Evolutionary conservation across 2,329 filamentous ascomycete species (phyloP), one percentile per base, ranked within the genome.

Genomic region (Phaeomoniella chlamydospora): DNA sequence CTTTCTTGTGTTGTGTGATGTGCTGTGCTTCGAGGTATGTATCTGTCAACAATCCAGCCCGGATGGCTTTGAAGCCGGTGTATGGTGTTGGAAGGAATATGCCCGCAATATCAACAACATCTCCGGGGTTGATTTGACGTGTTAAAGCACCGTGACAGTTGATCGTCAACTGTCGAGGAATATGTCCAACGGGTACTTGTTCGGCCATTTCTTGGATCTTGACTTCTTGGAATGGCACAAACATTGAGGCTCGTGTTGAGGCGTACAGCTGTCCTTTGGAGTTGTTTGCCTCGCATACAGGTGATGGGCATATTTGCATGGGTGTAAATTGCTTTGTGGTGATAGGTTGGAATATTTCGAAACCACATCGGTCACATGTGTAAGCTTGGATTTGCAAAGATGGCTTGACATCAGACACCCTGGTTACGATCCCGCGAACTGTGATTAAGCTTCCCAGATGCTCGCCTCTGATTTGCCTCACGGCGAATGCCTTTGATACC

Each of bases 191-290:
- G 5, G 90, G 90, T 0, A 98, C 90, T 57, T 98, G 90, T 55
- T 98, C 90, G n/a, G 90, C 86, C 76, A 96, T 84, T 56, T 98
- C 90, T 59, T 98, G 90, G 38, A 98, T 86, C 64, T 96, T 96
- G 59, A 96, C 77, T 59, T 98, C 90, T 58, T 98, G 90, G 65
- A 98, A 98, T 3, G 90, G 86, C 50, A 94, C 64, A 53, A 96
- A 98, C 52, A 96, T 98, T 35, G 87, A 94, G 0, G 88, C 90
- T 49, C 90, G 74, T n/a, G 87, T 92, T 1, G 88, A 94, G 26
- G 92, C 75, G 56, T 93, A 88, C 29, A 98, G 71, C 56, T 94
- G 85, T 13, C 90, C 90, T 58, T 90, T 94, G 47, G 84, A 75
- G 56, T 94, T 86, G 58, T 94, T 96, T 41, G 72, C 70, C 54